Evolutionary conservation across 129 eudicot genomes (phyloP).

Genomic region (Lactuca sativa): DNA sequence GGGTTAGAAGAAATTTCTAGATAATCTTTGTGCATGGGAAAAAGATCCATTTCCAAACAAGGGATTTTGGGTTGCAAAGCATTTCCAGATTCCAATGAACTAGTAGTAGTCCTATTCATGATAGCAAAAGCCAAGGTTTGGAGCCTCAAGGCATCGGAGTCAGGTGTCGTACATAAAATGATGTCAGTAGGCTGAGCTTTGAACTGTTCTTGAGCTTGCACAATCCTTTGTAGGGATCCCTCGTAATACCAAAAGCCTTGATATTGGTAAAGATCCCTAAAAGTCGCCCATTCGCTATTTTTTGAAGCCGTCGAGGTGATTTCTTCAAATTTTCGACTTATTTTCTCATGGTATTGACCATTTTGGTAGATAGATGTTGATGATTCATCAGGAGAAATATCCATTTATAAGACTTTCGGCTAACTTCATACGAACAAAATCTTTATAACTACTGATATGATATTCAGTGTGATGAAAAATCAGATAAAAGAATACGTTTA

Average conservation of each 20-base stretch:
- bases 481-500: background rate
- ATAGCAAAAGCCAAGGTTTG: slow-evolving; percentile 27
- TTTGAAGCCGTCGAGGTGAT: slow-evolving; percentile 25
- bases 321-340: background rate
- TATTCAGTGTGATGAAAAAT: background rate
- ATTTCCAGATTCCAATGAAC: background rate
- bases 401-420: background rate
- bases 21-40: background rate
- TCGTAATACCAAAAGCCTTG: slow-evolving; percentile 22
- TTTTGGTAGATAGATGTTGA: background rate
- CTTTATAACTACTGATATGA: background rate
- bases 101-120: background rate
- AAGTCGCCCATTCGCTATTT: slow-evolving; percentile 1
- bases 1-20: background rate
- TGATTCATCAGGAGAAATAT: background rate
- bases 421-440: background rate
- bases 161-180: slow-evolving; percentile 22
- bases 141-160: slow-evolving; percentile 24
- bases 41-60: slow-evolving; percentile 11
- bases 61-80: slow-evolving; percentile 10
- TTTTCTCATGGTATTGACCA: background rate
- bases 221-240: slow-evolving; percentile 2
- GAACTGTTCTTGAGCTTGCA: slow-evolving; percentile 21
- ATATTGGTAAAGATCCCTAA: slow-evolving; percentile 15
- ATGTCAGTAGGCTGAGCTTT: slow-evolving; percentile 23